Conservation (phyloP, 2,329 filamentous ascomycete genomes). For the Fusarium albosuccineum region DNA sequence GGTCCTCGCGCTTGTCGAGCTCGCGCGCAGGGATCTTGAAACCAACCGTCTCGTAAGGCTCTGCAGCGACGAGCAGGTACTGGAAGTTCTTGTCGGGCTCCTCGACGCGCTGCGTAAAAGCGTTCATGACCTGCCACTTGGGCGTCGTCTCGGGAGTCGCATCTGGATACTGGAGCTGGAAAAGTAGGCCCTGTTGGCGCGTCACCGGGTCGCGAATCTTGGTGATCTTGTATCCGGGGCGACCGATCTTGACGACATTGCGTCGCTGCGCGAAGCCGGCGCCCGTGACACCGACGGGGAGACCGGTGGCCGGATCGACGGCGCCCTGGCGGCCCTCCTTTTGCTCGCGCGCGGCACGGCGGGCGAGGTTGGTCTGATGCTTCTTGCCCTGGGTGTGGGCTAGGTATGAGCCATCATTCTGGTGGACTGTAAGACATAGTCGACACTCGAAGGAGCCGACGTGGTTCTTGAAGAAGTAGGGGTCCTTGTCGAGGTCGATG, state of each 20-base stretch:
- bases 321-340: constrained; percentile 81
- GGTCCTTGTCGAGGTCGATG: constrained; percentile 99
- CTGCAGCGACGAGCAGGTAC: constrained; percentile 93
- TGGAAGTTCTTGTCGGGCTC: constrained; percentile 95
- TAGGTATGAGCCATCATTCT: constrained; percentile 98
- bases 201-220: constrained; percentile 93
- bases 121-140: constrained; percentile 96
- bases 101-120: constrained; percentile 95
- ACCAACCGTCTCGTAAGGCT: constrained; percentile 97
- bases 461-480: constrained; percentile 99
- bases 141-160: constrained; percentile 81
- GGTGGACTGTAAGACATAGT: constrained; percentile 95
- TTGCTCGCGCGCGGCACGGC: constrained; percentile 94
- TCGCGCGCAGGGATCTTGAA: constrained; percentile 97
- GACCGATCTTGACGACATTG: constrained; percentile 93
- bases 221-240: constrained; percentile 97
- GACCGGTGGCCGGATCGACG: constrained; percentile 75
- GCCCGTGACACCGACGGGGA: constrained; percentile 78
- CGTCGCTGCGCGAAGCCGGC: constrained; percentile 78
- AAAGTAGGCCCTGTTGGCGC: constrained; percentile 89
- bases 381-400: constrained; percentile 98
- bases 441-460: constrained; percentile 98
- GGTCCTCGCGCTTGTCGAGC: constrained; percentile 88
- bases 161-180: constrained; percentile 96
- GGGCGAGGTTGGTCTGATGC: constrained; percentile 97